Percentiles rank a stretch among this genome's conserved stretches.
These are phyloP conservation scores for Protostelium mycophagum DNA, from an alignment of 78 protist species.

Conservation along the genomic window DNA sequence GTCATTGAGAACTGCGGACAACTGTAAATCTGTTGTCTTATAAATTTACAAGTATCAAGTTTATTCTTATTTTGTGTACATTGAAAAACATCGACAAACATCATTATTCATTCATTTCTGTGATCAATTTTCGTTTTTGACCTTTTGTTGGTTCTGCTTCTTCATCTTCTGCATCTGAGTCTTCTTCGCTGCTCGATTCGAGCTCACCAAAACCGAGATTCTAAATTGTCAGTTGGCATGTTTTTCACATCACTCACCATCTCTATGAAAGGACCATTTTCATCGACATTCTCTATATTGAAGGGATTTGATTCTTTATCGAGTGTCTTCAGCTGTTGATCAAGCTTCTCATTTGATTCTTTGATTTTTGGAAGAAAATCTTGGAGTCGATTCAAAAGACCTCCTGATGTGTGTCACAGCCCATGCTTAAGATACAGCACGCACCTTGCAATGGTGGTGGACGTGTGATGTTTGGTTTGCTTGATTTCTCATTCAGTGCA, in stretches of 20 bases:
- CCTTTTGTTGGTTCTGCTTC: not conserved
- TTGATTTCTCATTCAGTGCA: not conserved
- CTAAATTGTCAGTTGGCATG: not conserved
- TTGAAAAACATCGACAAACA: no score
- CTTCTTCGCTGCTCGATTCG: not conserved
- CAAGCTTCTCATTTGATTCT: not conserved
- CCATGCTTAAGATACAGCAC: not conserved
- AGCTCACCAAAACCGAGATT: not conserved
- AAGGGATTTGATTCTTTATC: not conserved
- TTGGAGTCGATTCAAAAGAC: not conserved
- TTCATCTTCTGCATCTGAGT: not conserved
- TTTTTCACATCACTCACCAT: not conserved
- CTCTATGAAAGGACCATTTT: not conserved
- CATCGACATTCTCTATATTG: not conserved
- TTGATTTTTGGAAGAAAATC: not conserved
- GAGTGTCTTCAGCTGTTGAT: not conserved
- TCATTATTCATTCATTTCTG: no score
- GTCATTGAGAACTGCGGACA: constrained; percentile 42
- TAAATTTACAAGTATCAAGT: no score
- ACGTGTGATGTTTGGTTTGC: not conserved
- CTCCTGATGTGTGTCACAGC: not conserved
- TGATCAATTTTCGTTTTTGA: not conserved
- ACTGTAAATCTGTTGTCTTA: no score
- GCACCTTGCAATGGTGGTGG: not conserved
- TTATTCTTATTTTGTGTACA: no score